Base-by-base conservation (phyloP, 352 stramenopile species). In the Globisporangium carolinianum region DNA sequence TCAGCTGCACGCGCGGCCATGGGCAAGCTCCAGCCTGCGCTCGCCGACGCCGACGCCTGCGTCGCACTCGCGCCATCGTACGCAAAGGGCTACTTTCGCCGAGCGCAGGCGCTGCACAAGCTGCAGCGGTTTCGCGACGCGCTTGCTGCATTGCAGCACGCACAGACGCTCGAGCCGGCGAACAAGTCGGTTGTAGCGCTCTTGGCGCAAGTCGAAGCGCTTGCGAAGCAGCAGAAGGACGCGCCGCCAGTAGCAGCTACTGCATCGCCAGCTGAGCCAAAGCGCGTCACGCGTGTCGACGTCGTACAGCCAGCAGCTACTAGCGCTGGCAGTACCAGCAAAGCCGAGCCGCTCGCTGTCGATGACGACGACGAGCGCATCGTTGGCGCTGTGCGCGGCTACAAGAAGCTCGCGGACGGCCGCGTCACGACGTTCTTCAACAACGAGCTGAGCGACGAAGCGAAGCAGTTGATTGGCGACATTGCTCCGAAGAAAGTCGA, bases 361-460 rank as follows among this genome's bases (percentile, higher is more conserved):
- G 51, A 71, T 14, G 84, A 89, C 4, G 82, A 93, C 1, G 86
- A 95, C 24, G 75, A 91, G 14, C 65, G 88, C 12, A 72, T 89
- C 15, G 67, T 66, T 6, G 73, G 74, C 47, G 63, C 85, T 10
- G 72, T 98, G 47, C 76, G 94, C 38, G 95, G 95, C 12, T 98
- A 98, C 81, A 98, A 98, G 76, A 98, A 96, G 70, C 89, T 96
- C 36, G 79, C 83, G n/a, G 93, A 98, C 64, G 97, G 97, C 36
- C 96, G 97, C 58, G 97, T 97, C 60, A 99, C 97, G 50, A 98
- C 95, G 15, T 99, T 98, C 62, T 99, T 99, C 73, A 97, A 99
- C 85, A 97, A 98, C 66, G 97, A 99, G 65, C 82, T 99, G 14
- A 96, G 87, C 24, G 96, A 98, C 53, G 91, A 99, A 62, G 91